Conservation (phyloP, 2,329 filamentous ascomycete genomes). For the Sporothrix mexicana region DNA sequence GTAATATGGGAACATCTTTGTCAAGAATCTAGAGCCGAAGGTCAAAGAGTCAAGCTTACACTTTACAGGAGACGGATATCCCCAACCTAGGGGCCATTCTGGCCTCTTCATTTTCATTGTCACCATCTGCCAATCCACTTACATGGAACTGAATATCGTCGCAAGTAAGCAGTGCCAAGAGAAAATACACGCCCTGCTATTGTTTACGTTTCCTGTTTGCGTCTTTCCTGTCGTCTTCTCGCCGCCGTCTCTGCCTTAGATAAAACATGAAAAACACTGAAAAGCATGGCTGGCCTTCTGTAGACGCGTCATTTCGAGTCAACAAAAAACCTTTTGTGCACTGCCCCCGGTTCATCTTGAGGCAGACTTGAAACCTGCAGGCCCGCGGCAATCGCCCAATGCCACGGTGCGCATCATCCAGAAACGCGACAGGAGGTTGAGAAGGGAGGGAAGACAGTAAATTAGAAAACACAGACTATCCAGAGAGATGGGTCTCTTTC, state of each 20-base stretch:
- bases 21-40: too few species aligned
- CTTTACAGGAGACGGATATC: not conserved
- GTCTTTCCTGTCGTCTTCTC: not conserved
- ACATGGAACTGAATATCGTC: conserved; percentile 11
- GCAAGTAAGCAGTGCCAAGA: conserved; percentile 24
- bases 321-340: not conserved
- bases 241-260: conserved; percentile 32
- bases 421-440: not conserved
- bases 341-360: conserved; percentile 43
- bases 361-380: conserved; percentile 51
- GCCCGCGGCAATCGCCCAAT: not conserved
- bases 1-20: not conserved
- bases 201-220: not conserved
- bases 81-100: not conserved
- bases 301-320: conserved; percentile 9
- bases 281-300: not conserved
- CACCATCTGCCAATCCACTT: not conserved
- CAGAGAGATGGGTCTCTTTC: not conserved
- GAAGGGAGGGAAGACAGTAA: not conserved
- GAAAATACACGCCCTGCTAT: not conserved
- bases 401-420: not conserved
- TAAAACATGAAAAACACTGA: conserved; percentile 2
- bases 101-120: not conserved
- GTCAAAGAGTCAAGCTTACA: not conserved
- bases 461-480: not conserved